Conservation (phyloP, 2,329 filamentous ascomycete species). For the Talaromyces amestolkiae region DNA sequence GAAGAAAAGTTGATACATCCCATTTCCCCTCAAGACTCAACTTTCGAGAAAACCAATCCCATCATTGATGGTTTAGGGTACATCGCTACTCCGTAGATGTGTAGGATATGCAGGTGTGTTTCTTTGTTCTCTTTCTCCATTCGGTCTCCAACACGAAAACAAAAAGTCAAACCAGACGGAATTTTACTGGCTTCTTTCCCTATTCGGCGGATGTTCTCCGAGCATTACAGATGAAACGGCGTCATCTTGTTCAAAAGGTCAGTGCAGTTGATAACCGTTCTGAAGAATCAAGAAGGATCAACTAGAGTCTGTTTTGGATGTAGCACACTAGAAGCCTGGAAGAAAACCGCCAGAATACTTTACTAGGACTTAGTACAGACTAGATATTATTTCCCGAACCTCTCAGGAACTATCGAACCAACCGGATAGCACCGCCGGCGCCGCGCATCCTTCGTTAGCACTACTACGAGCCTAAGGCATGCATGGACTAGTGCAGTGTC, state of each 20-base stretch:
- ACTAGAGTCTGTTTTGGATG: background rate
- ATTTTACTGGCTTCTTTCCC: background rate
- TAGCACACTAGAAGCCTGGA: background rate
- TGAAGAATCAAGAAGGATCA: background rate
- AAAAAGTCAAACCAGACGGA: background rate
- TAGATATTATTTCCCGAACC: background rate
- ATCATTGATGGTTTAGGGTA: background rate
- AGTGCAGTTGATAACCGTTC: background rate
- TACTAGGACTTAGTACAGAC: background rate
- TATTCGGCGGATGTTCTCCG: background rate
- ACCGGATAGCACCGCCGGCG: conserved; percentile 9
- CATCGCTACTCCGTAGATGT: background rate
- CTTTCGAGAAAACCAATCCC: background rate
- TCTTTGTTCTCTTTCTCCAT: background rate
- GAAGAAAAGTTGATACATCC: background rate
- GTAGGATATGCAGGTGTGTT: background rate
- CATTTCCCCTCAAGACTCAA: background rate
- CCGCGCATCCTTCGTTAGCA: conserved; percentile 11
- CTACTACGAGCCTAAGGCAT: background rate
- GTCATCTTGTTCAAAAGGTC: background rate
- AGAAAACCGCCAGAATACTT: background rate
- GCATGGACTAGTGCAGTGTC: background rate
- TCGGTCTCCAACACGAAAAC: background rate
- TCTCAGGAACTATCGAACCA: conserved; percentile 9
- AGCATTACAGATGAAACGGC: background rate